Base-by-base conservation (phyloP, 163 green algal genomes). In the Scenedesmus sp. region DNA sequence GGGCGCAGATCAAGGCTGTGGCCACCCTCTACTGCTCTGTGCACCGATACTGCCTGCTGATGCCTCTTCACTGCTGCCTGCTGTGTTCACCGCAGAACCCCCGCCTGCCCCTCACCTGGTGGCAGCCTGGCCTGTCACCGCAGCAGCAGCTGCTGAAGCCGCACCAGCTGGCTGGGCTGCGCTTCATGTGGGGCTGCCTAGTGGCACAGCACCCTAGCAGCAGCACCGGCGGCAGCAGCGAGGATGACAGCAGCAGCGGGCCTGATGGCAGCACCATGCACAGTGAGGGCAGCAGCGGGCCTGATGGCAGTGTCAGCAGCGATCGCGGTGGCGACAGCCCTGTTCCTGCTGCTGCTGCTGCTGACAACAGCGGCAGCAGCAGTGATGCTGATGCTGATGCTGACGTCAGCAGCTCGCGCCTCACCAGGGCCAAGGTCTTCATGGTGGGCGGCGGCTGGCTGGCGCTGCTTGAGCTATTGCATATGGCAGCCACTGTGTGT, bases 141-240 rank as follows among this genome's bases (percentile, higher is more conserved):
- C 12, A 60, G 2, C 9, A 64, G n/a, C 70, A 91, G 34, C 12
- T 67, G 15, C 90, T 97, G 15, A 97, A 97, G 87, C 59, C 74
- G 4, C 96, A 97, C 84, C 96, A 97, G 92, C 86, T 92, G 26
- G 87, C 92, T 26, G 96, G 95, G 0, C n/a, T 97, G 34, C 89
- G 91, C 3, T 97, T 97, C 90, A 92, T 97, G 87, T 97, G 93
- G 93, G 54, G 91, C 54, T 92, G 84, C 84, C 81, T 97, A 55
- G 93, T 97, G 15, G 4, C 91, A 94, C 84, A 62, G 67, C 82
- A 34, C 26, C 60, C 67, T 57, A 34, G 1, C 34, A 81, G 26
- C 56, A 56, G 59, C 70, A 79, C 34, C 46, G 56, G 16, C 88
- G 54, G 62, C 88, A 92, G 79, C 59, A 88, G 74, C 52, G 7